Base-by-base conservation (phyloP, 2,329 filamentous ascomycete species). In the Ciborinia camelliae region DNA sequence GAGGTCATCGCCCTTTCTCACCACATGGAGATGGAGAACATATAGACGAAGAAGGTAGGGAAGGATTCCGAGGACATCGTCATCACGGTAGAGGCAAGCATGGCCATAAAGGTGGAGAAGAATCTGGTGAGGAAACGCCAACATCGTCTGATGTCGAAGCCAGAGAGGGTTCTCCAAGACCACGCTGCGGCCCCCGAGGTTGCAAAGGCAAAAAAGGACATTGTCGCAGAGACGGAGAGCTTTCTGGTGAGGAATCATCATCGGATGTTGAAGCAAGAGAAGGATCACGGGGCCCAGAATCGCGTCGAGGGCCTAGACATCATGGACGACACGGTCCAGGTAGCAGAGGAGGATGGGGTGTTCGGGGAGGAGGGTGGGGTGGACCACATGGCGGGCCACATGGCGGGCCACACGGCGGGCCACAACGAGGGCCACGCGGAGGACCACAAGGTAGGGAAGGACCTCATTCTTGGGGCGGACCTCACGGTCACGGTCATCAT, bases 41-140 rank as follows among this genome's bases (percentile, higher is more conserved):
- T 10, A 48, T 37, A 10, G 67, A 66, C 30, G 59, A 57, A 2
- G 67, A 68, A 52, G 59, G 32, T 37, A 62, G 35, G 35, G 69
- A 71, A 51, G 65, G 57, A 41, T 41, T 23, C 18, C 26, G 43
- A 64, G 63, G 77, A 78, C 68, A 79, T 79, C 65, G 70, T 73
- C 15, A 78, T 77, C 28, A 68, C 70, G 18, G 75, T 73, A 61
- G 41, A 63, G 58, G 50, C 3, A 39, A 66, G 61, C 50, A 64
- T 62, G 10, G 23, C 15, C 48, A 37, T n/a, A 48, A n/a, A 48
- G 50, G 54, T 30, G 53, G 48, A 18, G 65, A 48, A 28, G 35
- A 37, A 41, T 59, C 62, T n/a, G 60, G 48, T 6, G 68, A 68
- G 12, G 62, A 64, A 55, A 58, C 54, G 26, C 57, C 59, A 28